Evolutionary conservation across 1,139 yeast species (phyloP).

Genomic region (Yamadazyma oceani): DNA sequence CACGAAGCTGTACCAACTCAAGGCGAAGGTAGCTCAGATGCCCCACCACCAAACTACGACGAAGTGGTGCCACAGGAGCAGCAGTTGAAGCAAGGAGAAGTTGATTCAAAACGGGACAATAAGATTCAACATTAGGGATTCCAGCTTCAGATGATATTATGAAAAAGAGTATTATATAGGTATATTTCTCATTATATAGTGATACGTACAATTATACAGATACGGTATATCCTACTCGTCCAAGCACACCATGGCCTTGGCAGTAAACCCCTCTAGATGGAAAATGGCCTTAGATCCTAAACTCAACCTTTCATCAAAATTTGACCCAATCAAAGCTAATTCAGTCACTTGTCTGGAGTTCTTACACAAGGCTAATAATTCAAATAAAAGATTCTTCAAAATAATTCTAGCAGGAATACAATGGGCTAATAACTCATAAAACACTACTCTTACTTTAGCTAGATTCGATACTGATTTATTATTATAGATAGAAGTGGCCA

Average conservation of each 20-base stretch:
- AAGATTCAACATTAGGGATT: slow-evolving; percentile 29
- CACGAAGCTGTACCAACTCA: slow-evolving; percentile 4
- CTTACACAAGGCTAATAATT: slow-evolving; percentile 46
- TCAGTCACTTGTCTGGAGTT: slow-evolving; percentile 36
- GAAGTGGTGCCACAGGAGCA: slow-evolving; percentile 12
- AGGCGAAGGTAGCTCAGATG: slow-evolving; percentile 14
- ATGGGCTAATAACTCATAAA: slow-evolving; percentile 86
- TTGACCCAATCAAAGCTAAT: slow-evolving; percentile 68
- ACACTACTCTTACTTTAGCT: slow-evolving; percentile 67
- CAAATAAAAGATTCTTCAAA: slow-evolving; percentile 64
- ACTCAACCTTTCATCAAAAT: slow-evolving; percentile 84
- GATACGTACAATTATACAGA: no score
- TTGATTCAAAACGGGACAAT: slow-evolving; percentile 29
- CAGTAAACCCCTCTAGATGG: slow-evolving; percentile 92
- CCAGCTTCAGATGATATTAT: no score
- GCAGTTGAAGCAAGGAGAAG: slow-evolving; percentile 8
- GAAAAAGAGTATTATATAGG: no score
- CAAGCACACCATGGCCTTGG: slow-evolving; percentile 74
- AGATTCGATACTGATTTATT: slow-evolving; percentile 72
- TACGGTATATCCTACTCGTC: no score
- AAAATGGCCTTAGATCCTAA: slow-evolving; percentile 87
- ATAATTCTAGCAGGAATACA: slow-evolving; percentile 87
- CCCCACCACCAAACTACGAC: slow-evolving; percentile 16
- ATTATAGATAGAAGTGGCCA: slow-evolving; percentile 59
- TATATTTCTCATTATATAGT: background rate